Evolutionary conservation across 139 green algal genomes (phyloP), one percentile per base, ranked within the genome.

Genomic region (Pleodorina starrii): DNA sequence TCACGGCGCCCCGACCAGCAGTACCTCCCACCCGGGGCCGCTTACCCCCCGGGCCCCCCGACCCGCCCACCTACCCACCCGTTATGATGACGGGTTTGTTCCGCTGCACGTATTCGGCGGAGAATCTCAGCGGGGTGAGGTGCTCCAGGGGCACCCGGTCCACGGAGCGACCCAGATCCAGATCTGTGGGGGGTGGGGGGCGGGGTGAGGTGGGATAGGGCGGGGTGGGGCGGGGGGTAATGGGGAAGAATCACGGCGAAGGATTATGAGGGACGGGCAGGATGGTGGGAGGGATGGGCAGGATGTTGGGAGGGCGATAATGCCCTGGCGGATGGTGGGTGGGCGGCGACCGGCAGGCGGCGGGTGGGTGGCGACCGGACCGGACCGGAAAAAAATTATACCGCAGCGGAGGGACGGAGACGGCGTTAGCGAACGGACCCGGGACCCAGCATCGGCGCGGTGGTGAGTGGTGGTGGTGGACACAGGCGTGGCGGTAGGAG

Each of bases 51-150:
- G 21, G 5, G 21, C 29, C 72, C 14, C 35, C 68, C 75, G 29
- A 32, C 46, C 42, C 54, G n/a, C 38, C 19, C 23, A 10, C 43
- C 27, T 7, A 0, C 36, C 50, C 74, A 92, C 91, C 89, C 42
- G 69, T 93, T n/a, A 95, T 91, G 17, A 95, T 75, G 14, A 86
- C 51, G n/a, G 93, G 93, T 68, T 94, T 95, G 90, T 95, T 95
- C 40, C 54, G 69, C 21, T 71, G 48, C 12, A 95, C 93, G 43
- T 92, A 94, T 21, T 93, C 71, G 10, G 85, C 69, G 0, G 90
- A 85, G 57, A 95, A 95, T 7, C 44, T 54, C 12, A 89, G 17
- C 1, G 90, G 40, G 27, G 71, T 85, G 9, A 92, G 69, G 16
- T 85, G 27, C 29, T 40, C 60, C 19, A 91, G 72, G 32, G 78